Conservation (phyloP, 768 basidiomycete genomes). For the Xerocomellus dryophilus region DNA sequence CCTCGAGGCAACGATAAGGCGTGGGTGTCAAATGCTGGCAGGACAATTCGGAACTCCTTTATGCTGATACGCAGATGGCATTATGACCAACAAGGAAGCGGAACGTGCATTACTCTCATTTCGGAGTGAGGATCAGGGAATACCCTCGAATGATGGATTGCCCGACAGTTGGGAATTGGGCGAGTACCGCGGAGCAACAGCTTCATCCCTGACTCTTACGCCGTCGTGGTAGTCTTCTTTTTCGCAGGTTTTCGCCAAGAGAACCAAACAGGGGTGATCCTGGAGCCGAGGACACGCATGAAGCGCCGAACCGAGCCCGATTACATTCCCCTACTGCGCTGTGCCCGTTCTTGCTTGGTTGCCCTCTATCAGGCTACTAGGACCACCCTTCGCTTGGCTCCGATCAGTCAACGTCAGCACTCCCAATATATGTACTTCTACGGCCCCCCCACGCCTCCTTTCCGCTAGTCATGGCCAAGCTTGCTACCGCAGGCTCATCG, state of each 20-base stretch:
- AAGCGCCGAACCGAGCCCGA: background rate
- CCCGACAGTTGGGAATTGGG: background rate
- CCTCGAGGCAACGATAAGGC: constrained; percentile 7
- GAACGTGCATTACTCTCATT: background rate
- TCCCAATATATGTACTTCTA: background rate
- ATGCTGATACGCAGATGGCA: constrained; percentile 6
- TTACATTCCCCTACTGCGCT: no score
- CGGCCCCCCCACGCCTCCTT: background rate
- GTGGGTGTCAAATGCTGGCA: background rate
- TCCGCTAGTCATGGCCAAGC: background rate
- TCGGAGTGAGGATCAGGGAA: constrained; percentile 20
- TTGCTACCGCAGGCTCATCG: background rate
- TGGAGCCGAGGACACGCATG: background rate
- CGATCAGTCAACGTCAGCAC: background rate
- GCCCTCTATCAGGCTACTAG: background rate
- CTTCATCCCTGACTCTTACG: background rate
- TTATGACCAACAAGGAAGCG: background rate
- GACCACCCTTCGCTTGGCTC: background rate
- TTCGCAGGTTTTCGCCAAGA: background rate
- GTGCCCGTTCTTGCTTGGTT: background rate
- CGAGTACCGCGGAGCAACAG: constrained; percentile 15
- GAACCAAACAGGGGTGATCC: background rate
- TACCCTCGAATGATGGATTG: constrained; percentile 2
- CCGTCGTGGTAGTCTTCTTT: background rate
- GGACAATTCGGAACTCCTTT: background rate